Conservation (phyloP, 1,284 basidiomycete species). For the Naganishia cerealis region DNA sequence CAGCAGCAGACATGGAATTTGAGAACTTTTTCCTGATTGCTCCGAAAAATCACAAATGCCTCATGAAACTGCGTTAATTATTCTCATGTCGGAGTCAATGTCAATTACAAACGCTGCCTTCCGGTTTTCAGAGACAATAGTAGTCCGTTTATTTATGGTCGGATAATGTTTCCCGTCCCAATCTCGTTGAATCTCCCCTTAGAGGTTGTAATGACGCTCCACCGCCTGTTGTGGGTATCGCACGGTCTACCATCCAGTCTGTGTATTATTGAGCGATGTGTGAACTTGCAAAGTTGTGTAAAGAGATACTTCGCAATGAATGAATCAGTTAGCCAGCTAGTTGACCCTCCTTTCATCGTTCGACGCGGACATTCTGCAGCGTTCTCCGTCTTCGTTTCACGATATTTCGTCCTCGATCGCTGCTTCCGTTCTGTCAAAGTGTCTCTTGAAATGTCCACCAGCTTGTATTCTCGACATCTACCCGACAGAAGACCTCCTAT, state of each 20-base stretch:
- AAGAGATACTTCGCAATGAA: not conserved
- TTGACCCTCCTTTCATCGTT: not conserved
- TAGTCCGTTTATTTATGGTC: too few relatives aligned
- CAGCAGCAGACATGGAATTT: conserved; percentile 9
- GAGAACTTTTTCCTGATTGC: conserved; percentile 23
- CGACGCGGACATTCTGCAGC: not conserved
- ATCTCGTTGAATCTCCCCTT: too few relatives aligned
- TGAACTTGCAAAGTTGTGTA: not conserved
- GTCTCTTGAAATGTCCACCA: conserved; percentile 5
- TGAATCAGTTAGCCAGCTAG: not conserved
- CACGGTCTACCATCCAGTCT: too few relatives aligned
- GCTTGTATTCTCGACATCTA: not conserved
- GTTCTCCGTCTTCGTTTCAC: conserved; percentile 2
- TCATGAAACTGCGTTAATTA: not conserved
- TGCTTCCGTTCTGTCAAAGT: conserved; percentile 1
- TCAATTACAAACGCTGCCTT: not conserved
- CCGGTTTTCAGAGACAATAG: too few relatives aligned
- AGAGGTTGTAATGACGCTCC: too few relatives aligned
- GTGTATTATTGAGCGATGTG: too few relatives aligned
- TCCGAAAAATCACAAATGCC: conserved; percentile 15
- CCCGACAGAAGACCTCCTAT: not conserved
- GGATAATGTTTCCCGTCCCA: too few relatives aligned
- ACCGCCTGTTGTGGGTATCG: too few relatives aligned
- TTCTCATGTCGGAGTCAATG: too few relatives aligned
- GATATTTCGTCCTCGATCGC: conserved; percentile 28